Percentiles rank a stretch among this genome's conserved stretches.
phyloP scores from a whole-genome alignment of 2,329 filamentous ascomycete genomes.

The Fusarium redolens region DNA sequence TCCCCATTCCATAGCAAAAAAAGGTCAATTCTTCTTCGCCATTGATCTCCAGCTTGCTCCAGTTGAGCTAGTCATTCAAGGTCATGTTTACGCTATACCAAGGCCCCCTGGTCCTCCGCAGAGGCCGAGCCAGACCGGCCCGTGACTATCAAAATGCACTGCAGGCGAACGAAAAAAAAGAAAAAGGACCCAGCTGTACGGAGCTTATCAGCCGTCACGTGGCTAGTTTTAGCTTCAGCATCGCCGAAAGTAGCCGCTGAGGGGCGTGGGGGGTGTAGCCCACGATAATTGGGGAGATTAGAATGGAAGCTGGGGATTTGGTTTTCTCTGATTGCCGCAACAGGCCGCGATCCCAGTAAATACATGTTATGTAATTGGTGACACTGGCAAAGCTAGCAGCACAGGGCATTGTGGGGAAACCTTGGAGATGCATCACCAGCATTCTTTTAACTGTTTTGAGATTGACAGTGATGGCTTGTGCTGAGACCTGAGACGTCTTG shows the following conservation, averaged over 20 bases:
- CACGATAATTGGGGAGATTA: conserved; percentile 32
- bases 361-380: conserved; percentile 38
- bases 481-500: conserved; percentile 17
- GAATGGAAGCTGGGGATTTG: conserved; percentile 22
- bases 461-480: conserved; percentile 16
- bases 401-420: conserved; percentile 35
- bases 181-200: conserved; percentile 22
- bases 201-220: conserved; percentile 47
- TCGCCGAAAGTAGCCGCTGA: conserved; percentile 45
- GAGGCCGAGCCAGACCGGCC: conserved; percentile 35
- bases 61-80: conserved; percentile 20
- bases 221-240: conserved; percentile 12
- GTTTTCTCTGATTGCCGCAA: conserved; percentile 36
- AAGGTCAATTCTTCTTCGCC: conserved; percentile 8
- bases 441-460: conserved; percentile 24
- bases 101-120: conserved; percentile 22
- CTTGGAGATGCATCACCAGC: conserved; percentile 30
- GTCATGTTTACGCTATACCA: conserved; percentile 15
- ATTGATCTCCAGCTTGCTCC: conserved; percentile 21
- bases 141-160: conserved; percentile 15
- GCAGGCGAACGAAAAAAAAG: not conserved
- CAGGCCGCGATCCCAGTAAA: conserved; percentile 34
- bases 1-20: conserved; percentile 28
- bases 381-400: conserved; percentile 9
- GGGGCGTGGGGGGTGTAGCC: conserved; percentile 2